phyloP scores from a whole-genome alignment of 768 basidiomycete genomes.

The Fomitopsis pulvina region DNA sequence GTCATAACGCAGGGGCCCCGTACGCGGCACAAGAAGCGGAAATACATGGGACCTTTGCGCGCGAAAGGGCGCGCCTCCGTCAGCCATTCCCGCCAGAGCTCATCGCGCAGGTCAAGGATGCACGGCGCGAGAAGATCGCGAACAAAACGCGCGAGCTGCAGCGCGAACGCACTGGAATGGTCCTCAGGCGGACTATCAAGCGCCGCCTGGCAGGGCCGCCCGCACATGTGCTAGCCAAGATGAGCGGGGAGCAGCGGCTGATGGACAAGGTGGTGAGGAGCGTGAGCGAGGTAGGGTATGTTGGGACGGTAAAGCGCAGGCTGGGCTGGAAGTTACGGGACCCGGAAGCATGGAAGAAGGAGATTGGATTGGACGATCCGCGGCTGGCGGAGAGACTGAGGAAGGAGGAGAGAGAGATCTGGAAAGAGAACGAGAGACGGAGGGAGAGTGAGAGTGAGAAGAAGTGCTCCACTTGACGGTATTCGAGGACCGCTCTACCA shows the following conservation, averaged over 20 bases:
- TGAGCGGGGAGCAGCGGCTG: slow-evolving; percentile 41
- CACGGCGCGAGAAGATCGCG: slow-evolving; percentile 50
- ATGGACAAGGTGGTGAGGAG: slow-evolving; percentile 45
- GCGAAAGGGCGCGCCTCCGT: slow-evolving; percentile 35
- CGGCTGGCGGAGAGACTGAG: no score
- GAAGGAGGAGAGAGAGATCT: slow-evolving; percentile 18
- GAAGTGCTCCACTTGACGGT: no score
- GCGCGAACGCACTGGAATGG: slow-evolving; percentile 60
- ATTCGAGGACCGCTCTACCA: no score
- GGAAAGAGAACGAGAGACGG: slow-evolving; percentile 22
- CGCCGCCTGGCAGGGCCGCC: slow-evolving; percentile 55
- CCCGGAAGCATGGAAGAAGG: slow-evolving; percentile 27
- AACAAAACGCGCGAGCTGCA: slow-evolving; percentile 60
- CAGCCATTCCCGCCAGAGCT: slow-evolving; percentile 44
- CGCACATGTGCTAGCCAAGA: slow-evolving; percentile 45
- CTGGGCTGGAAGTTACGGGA: slow-evolving; percentile 44
- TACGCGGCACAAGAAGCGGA: not conserved
- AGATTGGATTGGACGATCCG: no score
- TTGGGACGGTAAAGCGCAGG: slow-evolving; percentile 53
- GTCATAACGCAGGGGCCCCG: not conserved
- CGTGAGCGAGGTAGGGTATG: slow-evolving; percentile 64
- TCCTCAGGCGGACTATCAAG: slow-evolving; percentile 39
- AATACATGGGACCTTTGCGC: slow-evolving; percentile 29
- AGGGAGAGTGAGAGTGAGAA: slow-evolving; percentile 28
- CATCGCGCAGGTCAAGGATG: slow-evolving; percentile 41